A percentile compares a stretch with the other conserved stretches of the same genome.
These are phyloP conservation scores for Russula dissimulans DNA, from an alignment of 768 basidiomycete species.

Conservation along the genomic window DNA sequence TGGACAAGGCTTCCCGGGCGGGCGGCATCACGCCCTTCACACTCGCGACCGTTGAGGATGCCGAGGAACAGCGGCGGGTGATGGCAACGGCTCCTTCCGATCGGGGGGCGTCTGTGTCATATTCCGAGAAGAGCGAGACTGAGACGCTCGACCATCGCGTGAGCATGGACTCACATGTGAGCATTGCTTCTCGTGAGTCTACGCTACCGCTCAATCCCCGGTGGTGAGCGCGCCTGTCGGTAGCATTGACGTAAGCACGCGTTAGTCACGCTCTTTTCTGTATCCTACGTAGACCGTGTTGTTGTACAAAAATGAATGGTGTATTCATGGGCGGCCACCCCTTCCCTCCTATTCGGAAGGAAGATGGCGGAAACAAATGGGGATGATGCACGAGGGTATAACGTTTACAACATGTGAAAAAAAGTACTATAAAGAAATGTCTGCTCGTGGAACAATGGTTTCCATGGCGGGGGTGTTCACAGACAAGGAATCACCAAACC, in stretches of 20 bases:
- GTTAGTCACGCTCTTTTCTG: background rate
- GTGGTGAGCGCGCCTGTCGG: background rate
- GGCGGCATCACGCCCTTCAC: slow-evolving; percentile 28
- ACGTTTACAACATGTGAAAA: background rate
- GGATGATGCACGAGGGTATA: slow-evolving; percentile 4
- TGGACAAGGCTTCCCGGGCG: slow-evolving; percentile 21
- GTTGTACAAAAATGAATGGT: background rate
- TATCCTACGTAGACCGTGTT: background rate
- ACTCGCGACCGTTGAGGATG: slow-evolving; percentile 2
- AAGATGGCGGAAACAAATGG: background rate
- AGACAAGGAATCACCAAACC: slow-evolving; percentile 3
- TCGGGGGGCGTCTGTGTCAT: background rate
- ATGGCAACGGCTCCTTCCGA: background rate
- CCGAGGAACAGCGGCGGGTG: background rate
- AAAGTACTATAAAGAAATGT: background rate
- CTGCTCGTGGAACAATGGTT: background rate
- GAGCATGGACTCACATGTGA: background rate
- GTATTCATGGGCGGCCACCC: too few species aligned
- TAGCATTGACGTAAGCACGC: background rate
- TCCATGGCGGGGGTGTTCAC: background rate
- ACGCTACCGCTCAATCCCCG: background rate
- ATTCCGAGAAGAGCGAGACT: background rate
- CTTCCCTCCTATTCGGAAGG: background rate
- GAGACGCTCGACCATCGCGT: background rate
- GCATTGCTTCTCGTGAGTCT: background rate